A percentile compares a stretch with the other conserved stretches of the same genome.
These are phyloP conservation scores for Penicillium maclennaniae DNA, from an alignment of 495 filamentous ascomycete genomes.

Conservation along the genomic window DNA sequence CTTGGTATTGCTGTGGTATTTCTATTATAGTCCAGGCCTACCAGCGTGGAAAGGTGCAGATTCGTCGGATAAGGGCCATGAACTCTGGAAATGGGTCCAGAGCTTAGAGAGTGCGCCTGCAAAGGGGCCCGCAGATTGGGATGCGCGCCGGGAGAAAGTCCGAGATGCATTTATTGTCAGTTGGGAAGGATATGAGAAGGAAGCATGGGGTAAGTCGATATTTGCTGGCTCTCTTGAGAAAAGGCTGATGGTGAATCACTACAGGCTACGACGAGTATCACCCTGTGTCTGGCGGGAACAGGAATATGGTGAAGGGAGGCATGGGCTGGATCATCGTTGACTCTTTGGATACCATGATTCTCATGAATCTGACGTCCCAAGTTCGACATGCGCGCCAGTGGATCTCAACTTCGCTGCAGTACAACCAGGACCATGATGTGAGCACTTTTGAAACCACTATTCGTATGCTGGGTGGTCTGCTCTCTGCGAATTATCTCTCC, in stretches of 20 bases:
- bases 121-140: constrained; percentile 54
- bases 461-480: constrained; percentile 90
- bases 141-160: constrained; percentile 73
- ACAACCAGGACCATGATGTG: constrained; percentile 90
- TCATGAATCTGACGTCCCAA: constrained; percentile 94
- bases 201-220: constrained; percentile 80
- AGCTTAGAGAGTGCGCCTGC: constrained; percentile 26
- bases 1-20: constrained; percentile 40
- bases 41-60: constrained; percentile 8
- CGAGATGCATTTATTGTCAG: constrained; percentile 84
- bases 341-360: constrained; percentile 89
- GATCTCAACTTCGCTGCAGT: constrained; percentile 77
- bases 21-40: constrained; percentile 36
- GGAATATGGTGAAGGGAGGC: constrained; percentile 68
- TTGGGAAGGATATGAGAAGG: constrained; percentile 87
- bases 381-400: constrained; percentile 84
- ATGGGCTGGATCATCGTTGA: constrained; percentile 99
- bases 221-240: neutral
- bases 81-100: constrained; percentile 43
- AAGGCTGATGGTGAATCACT: constrained; percentile 6
- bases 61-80: constrained; percentile 26
- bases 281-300: constrained; percentile 73
- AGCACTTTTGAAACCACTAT: constrained; percentile 99
- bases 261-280: constrained; percentile 81
- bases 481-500: constrained; percentile 93